A percentile compares a stretch with the other conserved stretches of the same genome.
These are phyloP conservation scores for Dipteronia dyeriana DNA, from an alignment of 345 rosid genomes.

Conservation along the genomic window DNA sequence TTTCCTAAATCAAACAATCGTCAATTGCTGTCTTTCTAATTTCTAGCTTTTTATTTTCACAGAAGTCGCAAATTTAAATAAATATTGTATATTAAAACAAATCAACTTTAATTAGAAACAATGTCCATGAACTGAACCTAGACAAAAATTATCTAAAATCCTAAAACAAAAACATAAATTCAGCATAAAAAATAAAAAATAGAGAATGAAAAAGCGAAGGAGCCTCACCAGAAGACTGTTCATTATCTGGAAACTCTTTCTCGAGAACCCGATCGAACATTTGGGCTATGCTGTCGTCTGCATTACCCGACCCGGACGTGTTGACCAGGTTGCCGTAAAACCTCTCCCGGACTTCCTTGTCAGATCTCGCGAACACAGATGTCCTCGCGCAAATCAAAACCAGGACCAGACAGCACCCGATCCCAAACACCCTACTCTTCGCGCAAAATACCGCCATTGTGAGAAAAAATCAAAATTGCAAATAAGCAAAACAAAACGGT, in stretches of 20 bases:
- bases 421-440: slow-evolving; percentile 39
- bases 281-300: slow-evolving; percentile 82
- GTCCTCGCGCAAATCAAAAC: slow-evolving; percentile 30
- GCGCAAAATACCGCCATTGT: not conserved
- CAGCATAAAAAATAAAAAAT: not conserved
- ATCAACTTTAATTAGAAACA: not conserved
- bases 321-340: slow-evolving; percentile 88
- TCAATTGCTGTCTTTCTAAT: not conserved
- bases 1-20: not conserved
- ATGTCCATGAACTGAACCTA: not conserved
- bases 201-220: not conserved
- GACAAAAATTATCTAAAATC: not conserved
- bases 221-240: slow-evolving; percentile 77
- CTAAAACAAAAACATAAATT: not conserved
- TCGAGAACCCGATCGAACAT: slow-evolving; percentile 94
- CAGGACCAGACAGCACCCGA: slow-evolving; percentile 36
- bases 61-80: not conserved
- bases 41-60: not conserved
- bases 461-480: too few species aligned
- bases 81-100: not conserved
- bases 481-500: not conserved
- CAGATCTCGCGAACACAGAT: slow-evolving; percentile 65
- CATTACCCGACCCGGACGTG: slow-evolving; percentile 59
- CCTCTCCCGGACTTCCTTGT: slow-evolving; percentile 77
- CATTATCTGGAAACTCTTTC: slow-evolving; percentile 93